Evolutionary conservation across 2,329 filamentous ascomycete genomes (phyloP), one percentile per base, ranked within the genome.

Genomic region (Ceratocystis lukuohia): DNA sequence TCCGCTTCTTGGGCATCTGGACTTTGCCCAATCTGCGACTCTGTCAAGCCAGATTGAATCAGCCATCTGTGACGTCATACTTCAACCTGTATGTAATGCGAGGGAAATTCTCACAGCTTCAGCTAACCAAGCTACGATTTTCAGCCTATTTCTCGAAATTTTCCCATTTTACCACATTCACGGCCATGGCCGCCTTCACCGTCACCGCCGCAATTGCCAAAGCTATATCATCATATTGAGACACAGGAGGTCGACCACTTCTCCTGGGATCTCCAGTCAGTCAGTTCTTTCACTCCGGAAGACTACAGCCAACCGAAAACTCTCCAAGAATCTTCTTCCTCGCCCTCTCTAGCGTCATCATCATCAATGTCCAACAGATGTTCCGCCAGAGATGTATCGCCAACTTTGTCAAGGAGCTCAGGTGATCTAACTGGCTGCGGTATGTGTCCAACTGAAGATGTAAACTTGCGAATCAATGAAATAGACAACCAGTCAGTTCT

Each of bases 281-380:
- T 57, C 48, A 62, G 61, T 37, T 68, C 66, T 20, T 68, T 68
- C 59, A 68, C 66, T 3, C 66, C 66, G 3, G 66, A 68, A 20
- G 66, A 68, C 22, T 68, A 68, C 28, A 53, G 48, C 0, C 63
- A 63, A 2, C 50, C 53, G 0, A 28, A 30, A 8, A 15, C 10
- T 30, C 25, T 57, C 4, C 25, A 25, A 6, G 17, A 37, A 10
- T 25, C 62, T 12, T 33, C 25, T 5, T 25, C 46, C 10, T n/a
- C n/a, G 8, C 48, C 33, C 15, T 15, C 17, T 7, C 57, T 20
- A 37, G 46, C 28, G 12, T 44, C 46, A 20, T 44, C 30, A 1
- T 12, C 17, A 6, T 5, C 33, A 50, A n/a, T 33, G 17, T 17
- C 56, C 8, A 28, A 45, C 12, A 33, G 28, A 22, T 8, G 8